Conservation (phyloP, 2,329 filamentous ascomycete species). For the Coniochaeta sp. region DNA sequence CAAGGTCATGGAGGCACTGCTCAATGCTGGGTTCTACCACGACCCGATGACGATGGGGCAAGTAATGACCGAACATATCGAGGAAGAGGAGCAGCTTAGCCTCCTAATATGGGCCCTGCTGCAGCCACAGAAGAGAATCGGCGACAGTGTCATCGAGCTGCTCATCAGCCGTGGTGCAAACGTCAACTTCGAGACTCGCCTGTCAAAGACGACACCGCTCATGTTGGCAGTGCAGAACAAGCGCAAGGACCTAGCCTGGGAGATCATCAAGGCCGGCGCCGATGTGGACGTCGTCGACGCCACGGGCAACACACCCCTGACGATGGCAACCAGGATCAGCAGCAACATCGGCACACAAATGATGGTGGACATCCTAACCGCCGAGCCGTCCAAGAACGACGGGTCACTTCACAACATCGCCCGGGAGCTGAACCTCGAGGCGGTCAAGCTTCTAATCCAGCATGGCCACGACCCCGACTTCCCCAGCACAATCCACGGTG, state of each 20-base stretch:
- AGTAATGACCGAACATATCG: constrained; percentile 37
- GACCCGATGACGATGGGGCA: constrained; percentile 41
- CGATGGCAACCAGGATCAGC: constrained; percentile 49
- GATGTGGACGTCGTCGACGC: constrained; percentile 53
- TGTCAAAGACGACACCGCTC: constrained; percentile 49
- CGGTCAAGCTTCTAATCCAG: constrained; percentile 49
- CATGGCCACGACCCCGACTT: constrained; percentile 58
- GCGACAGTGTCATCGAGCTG: constrained; percentile 48
- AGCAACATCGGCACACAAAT: constrained; percentile 47
- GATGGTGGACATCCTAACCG: constrained; percentile 47
- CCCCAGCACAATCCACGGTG: constrained; percentile 54
- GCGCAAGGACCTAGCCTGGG: constrained; percentile 49
- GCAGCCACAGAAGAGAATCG: constrained; percentile 57
- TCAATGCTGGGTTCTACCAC: constrained; percentile 53
- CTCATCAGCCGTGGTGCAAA: constrained; percentile 50
- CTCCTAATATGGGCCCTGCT: constrained; percentile 55
- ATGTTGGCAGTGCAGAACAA: constrained; percentile 51
- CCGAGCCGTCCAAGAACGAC: constrained; percentile 53
- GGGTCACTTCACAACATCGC: constrained; percentile 62
- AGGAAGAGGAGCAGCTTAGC: constrained; percentile 48
- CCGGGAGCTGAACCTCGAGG: constrained; percentile 48
- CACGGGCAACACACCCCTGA: constrained; percentile 50
- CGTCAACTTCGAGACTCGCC: constrained; percentile 45
- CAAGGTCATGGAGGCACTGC: constrained; percentile 41
- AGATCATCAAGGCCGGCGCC: constrained; percentile 49